These are phyloP conservation scores for Solanum piurae DNA, from an alignment of 257 asterid species.

Conservation along the genomic window DNA sequence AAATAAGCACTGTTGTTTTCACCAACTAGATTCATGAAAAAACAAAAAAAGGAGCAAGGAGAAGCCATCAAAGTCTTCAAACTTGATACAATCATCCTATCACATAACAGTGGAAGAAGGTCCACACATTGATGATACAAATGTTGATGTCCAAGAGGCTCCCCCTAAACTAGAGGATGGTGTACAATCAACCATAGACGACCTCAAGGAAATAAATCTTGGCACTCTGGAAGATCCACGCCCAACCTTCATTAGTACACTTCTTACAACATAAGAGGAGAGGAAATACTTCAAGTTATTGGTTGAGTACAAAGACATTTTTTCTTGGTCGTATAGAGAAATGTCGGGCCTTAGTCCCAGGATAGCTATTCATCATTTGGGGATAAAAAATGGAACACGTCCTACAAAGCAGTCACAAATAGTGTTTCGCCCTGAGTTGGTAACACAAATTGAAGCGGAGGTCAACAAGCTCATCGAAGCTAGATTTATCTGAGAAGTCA, in stretches of 20 bases:
- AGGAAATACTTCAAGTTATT: background rate
- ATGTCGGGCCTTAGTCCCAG: background rate
- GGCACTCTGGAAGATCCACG: background rate
- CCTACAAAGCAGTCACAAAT: too few species aligned
- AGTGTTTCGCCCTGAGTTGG: too few species aligned
- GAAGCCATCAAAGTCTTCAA: background rate
- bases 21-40: background rate
- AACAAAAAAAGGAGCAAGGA: background rate
- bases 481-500: too few species aligned
- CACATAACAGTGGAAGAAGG: background rate
- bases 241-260: background rate
- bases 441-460: too few species aligned
- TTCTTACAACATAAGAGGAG: background rate
- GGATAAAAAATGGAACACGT: background rate
- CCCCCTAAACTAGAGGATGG: background rate
- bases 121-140: background rate
- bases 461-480: too few species aligned
- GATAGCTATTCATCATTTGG: background rate
- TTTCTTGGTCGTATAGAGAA: background rate
- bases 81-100: background rate
- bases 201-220: background rate
- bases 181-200: background rate
- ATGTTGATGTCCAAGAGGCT: background rate
- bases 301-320: background rate
- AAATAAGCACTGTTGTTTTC: background rate